phyloP scores from a whole-genome alignment of 768 basidiomycete genomes.

The Lactarius sp. region DNA sequence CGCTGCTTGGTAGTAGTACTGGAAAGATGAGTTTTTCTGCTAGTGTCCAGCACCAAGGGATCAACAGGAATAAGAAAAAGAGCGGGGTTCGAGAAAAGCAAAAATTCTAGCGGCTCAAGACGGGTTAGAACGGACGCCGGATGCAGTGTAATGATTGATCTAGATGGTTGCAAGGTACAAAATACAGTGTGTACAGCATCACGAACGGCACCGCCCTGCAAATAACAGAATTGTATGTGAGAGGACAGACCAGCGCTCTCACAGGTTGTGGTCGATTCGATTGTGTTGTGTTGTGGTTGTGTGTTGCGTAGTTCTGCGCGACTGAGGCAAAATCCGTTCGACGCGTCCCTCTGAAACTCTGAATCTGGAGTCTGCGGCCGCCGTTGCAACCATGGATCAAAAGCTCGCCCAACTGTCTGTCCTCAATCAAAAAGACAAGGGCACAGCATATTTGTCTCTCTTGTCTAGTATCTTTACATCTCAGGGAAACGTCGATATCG shows the following conservation, averaged over 20 bases:
- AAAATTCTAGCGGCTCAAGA: neutral
- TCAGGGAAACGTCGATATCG: slow-evolving; percentile 41
- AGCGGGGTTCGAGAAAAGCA: neutral
- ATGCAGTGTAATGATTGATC: neutral
- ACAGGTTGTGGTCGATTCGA: neutral
- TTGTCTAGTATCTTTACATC: slow-evolving; percentile 62
- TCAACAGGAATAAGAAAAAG: neutral
- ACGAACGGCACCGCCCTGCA: neutral
- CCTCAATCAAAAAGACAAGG: slow-evolving; percentile 83
- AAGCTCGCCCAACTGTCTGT: slow-evolving; percentile 58
- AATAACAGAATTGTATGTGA: neutral
- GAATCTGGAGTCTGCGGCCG: neutral
- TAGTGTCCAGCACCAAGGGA: slow-evolving; percentile 16
- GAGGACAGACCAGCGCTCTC: neutral
- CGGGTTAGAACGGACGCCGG: too few relatives aligned
- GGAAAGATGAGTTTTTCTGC: neutral
- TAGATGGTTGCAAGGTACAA: slow-evolving; percentile 14
- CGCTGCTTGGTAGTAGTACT: neutral
- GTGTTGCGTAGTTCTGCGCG: neutral
- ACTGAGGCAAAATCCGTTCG: neutral
- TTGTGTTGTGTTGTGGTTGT: too few relatives aligned
- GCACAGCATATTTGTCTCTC: slow-evolving; percentile 63
- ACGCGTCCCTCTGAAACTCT: neutral
- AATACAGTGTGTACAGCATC: neutral
- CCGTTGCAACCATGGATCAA: slow-evolving; percentile 48